Percentiles rank a stretch among this genome's conserved stretches.
phyloP scores from a whole-genome alignment of 495 filamentous ascomycete genomes.

The Cudoniella acicularis region DNA sequence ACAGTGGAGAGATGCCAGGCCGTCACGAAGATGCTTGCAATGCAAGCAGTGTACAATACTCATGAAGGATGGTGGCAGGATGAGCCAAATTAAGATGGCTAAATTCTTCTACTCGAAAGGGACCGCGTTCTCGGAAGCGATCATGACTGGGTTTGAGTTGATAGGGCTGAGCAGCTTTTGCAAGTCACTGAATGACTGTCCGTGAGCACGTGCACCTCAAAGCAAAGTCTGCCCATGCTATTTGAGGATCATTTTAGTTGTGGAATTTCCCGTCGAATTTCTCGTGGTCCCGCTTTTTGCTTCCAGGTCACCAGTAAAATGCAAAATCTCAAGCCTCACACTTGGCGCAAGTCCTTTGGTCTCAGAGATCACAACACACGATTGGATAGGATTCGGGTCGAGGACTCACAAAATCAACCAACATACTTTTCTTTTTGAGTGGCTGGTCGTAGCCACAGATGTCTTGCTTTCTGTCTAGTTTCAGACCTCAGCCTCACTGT shows the following conservation, averaged over 20 bases:
- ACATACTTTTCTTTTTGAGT: neutral
- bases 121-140: neutral
- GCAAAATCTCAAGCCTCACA: neutral
- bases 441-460: neutral
- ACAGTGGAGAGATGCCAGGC: neutral
- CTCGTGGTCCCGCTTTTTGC: neutral
- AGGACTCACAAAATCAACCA: neutral
- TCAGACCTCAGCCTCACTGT: neutral
- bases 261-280: neutral
- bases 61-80: neutral
- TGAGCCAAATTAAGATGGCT: neutral
- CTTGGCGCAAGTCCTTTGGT: neutral
- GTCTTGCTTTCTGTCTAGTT: neutral
- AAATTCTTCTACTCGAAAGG: neutral
- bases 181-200: no score
- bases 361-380: neutral
- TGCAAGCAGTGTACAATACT: neutral
- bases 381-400: neutral
- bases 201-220: no score
- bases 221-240: neutral
- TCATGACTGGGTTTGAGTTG: neutral
- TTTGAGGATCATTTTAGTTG: neutral
- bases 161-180: neutral
- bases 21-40: neutral
- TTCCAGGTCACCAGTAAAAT: neutral